Percentiles rank a stretch among this genome's conserved stretches.
phyloP scores from a whole-genome alignment of 805 yeast species.

The Allodekkera sacchari region DNA sequence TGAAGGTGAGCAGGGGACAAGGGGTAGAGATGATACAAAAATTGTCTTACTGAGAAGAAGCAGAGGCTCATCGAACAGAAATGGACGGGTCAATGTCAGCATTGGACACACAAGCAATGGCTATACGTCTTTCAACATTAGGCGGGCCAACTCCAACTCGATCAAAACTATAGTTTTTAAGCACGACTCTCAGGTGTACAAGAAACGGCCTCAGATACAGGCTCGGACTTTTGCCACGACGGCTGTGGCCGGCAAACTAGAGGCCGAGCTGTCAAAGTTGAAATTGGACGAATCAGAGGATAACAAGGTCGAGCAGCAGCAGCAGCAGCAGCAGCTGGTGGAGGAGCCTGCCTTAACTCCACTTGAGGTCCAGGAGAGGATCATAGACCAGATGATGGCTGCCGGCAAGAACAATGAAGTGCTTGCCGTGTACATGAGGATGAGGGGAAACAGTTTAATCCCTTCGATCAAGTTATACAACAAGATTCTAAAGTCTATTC shows the following conservation, averaged over 20 bases:
- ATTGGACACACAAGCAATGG: slow-evolving; percentile 14
- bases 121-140: slow-evolving; percentile 16
- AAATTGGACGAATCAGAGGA: slow-evolving; percentile 3
- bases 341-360: slow-evolving; percentile 5
- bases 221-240: slow-evolving; percentile 7
- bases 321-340: slow-evolving; percentile 1
- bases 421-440: slow-evolving; percentile 22
- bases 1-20: neutral
- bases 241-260: slow-evolving; percentile 9
- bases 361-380: slow-evolving; percentile 9
- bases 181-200: too few relatives aligned
- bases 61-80: slow-evolving; percentile 18
- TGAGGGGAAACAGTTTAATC: slow-evolving; percentile 27
- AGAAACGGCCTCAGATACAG: slow-evolving; percentile 1
- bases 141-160: slow-evolving; percentile 22
- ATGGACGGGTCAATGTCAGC: slow-evolving; percentile 22
- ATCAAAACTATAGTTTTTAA: slow-evolving; percentile 17
- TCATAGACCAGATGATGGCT: slow-evolving; percentile 17
- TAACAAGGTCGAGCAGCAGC: neutral
- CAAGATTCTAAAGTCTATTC: slow-evolving; percentile 46
- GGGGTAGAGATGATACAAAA: neutral
- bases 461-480: slow-evolving; percentile 49
- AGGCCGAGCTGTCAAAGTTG: slow-evolving; percentile 10
- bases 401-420: slow-evolving; percentile 25
- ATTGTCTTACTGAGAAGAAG: slow-evolving; percentile 19